Conservation (phyloP, 495 filamentous ascomycete species). For the Xylaria nigripes region DNA sequence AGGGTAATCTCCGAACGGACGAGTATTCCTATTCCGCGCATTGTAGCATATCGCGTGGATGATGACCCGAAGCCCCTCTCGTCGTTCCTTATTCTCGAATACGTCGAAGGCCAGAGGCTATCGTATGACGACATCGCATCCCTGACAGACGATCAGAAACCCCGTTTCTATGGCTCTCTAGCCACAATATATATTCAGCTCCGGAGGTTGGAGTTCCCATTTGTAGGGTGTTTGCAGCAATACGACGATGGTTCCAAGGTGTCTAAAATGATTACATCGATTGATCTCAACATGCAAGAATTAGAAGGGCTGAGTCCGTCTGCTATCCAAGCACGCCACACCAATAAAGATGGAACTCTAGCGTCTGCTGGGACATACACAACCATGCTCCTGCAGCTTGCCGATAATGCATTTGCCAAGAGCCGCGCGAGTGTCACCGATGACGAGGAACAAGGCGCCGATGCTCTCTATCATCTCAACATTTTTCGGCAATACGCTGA, state of each 20-base stretch:
- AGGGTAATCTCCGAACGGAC: background rate
- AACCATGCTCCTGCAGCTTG: background rate
- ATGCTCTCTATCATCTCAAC: conserved; percentile 16
- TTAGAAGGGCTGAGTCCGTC: background rate
- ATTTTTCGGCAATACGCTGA: conserved; percentile 8
- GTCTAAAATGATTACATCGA: background rate
- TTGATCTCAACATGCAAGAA: background rate
- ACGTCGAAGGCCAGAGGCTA: conserved; percentile 20
- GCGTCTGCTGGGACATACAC: background rate
- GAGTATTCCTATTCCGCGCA: conserved; percentile 21
- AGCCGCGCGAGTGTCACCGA: conserved; percentile 7
- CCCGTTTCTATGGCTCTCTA: background rate
- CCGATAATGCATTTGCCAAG: conserved; percentile 1
- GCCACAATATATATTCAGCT: background rate
- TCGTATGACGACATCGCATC: conserved; percentile 9
- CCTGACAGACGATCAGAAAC: conserved; percentile 2
- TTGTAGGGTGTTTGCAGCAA: background rate
- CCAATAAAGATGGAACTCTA: background rate
- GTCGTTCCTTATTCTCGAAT: conserved; percentile 25
- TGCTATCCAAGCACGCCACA: background rate
- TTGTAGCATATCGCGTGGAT: conserved; percentile 18
- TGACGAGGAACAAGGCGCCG: conserved; percentile 8
- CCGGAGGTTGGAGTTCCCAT: background rate
- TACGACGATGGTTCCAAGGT: background rate
- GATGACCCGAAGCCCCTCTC: conserved; percentile 12